Conservation (phyloP, 2,329 filamentous ascomycete genomes). For the Emmonsiellopsis sp. region DNA sequence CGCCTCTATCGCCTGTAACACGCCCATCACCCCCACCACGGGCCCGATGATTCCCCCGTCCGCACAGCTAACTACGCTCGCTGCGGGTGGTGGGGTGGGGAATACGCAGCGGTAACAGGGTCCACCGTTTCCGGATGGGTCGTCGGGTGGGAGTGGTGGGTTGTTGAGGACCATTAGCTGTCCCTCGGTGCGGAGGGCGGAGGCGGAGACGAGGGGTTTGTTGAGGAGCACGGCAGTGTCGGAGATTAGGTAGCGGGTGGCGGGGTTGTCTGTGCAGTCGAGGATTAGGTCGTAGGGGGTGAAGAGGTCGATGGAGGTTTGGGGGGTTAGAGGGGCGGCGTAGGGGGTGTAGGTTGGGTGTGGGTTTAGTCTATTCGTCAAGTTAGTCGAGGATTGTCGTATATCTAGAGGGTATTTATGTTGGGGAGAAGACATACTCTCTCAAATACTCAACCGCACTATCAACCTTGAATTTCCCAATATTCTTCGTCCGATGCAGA, state of each 20-base stretch:
- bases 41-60: conserved; percentile 90
- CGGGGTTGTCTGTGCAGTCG: conserved; percentile 91
- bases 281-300: conserved; percentile 70
- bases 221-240: conserved; percentile 74
- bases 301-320: conserved; percentile 60
- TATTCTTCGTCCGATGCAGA: conserved; percentile 60
- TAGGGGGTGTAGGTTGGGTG: conserved; percentile 57
- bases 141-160: conserved; percentile 55
- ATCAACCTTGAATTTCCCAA: conserved; percentile 71
- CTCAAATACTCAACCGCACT: conserved; percentile 57
- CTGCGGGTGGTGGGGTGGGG: conserved; percentile 73
- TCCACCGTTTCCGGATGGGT: conserved; percentile 45
- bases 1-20: conserved; percentile 81
- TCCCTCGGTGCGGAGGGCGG: conserved; percentile 78
- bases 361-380: conserved; percentile 57
- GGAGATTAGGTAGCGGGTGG: conserved; percentile 84
- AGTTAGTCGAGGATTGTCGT: not conserved
- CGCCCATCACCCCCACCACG: conserved; percentile 87
- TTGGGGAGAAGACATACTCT: conserved; percentile 34
- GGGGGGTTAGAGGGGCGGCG: conserved; percentile 54
- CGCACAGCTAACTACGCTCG: conserved; percentile 75
- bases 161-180: conserved; percentile 84
- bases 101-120: conserved; percentile 95
- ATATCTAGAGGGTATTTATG: not conserved
- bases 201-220: conserved; percentile 80